These are phyloP conservation scores for Hymenoscyphus linearis DNA, from an alignment of 2,329 filamentous ascomycete species.

Conservation along the genomic window DNA sequence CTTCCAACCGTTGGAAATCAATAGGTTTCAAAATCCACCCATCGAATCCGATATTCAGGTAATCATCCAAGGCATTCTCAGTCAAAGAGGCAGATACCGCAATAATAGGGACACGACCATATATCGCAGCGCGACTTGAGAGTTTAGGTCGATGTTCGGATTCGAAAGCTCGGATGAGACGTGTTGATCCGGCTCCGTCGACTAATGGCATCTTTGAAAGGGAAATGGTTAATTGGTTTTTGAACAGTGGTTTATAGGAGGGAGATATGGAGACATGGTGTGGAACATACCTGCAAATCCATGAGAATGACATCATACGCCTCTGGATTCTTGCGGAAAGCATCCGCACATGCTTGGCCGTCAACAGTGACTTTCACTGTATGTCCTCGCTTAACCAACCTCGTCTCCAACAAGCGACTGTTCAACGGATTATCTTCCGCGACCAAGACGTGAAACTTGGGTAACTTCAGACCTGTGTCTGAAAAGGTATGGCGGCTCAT, in stretches of 20 bases:
- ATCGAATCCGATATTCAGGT: constrained; percentile 18
- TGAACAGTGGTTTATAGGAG: background rate
- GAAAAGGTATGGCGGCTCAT: constrained; percentile 11
- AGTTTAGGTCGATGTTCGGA: constrained; percentile 1
- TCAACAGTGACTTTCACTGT: constrained; percentile 67
- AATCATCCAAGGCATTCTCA: constrained; percentile 10
- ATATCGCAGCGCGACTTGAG: constrained; percentile 1
- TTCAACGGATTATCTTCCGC: constrained; percentile 81
- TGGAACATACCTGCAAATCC: constrained; percentile 17
- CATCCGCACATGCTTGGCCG: constrained; percentile 69
- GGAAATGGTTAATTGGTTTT: too few species aligned
- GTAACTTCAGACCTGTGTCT: background rate
- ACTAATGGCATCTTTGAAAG: constrained; percentile 19
- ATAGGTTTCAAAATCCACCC: constrained; percentile 23
- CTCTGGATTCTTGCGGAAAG: constrained; percentile 51
- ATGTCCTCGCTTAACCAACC: constrained; percentile 67
- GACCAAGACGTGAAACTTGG: constrained; percentile 49
- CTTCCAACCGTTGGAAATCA: constrained; percentile 18
- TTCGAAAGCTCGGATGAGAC: constrained; percentile 17
- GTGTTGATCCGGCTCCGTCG: constrained; percentile 16
- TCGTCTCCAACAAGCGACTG: constrained; percentile 72
- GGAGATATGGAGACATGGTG: background rate
- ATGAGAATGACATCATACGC: constrained; percentile 22
- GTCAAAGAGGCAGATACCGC: constrained; percentile 22
- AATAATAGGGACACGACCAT: constrained; percentile 20